Evolutionary conservation across 305 asterid species (phyloP), one percentile per base, ranked within the genome.

Genomic region (Withania somnifera): DNA sequence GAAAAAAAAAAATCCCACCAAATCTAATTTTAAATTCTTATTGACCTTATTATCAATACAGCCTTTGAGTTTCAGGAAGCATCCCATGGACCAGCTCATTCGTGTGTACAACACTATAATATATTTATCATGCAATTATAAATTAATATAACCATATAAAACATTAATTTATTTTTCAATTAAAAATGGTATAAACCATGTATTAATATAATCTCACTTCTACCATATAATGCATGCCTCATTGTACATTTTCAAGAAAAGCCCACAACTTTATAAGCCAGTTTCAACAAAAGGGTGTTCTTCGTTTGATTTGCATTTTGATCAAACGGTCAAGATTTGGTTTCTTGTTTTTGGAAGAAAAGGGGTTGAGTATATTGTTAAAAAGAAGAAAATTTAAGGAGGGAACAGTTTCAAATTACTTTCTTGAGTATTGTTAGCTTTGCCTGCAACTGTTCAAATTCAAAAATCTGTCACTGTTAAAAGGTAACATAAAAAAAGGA

Each of bases 401-500:
- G 88, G 87, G 88, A 80, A 83, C 80, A 81, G 88, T 85, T 88
- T 79, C 91, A 85, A 91, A 92, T n/a, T n/a, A n/a, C 91, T 86
- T 89, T 66, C 45, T 24, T 47, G 32, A 47, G 56, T 45, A 19
- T 42, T 7, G 7, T 34, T 51, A 84, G 87, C 85, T 79, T 61
- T 28, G 11, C 40, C 77, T 84, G 73, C 88, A 83, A 82, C 90
- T 64, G 89, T 93, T 90, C 91, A 90, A 93, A 91, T 89, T 93
- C 95, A 88, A 93, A 93, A 15, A 60, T 51, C 81, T 10, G 84
- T 69, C 84, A 45, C 86, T 80, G 85, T 83, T 86, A 75, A 86
- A 90, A 92, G 93, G 92, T 89, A 84, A 86, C 78, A 80, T 83
- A 4, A 57, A 17, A 64, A 34, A 82, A 57, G 2, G 82, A 85